Conservation (phyloP, 2,329 filamentous ascomycete species). For the Microcyclosporella mali region DNA sequence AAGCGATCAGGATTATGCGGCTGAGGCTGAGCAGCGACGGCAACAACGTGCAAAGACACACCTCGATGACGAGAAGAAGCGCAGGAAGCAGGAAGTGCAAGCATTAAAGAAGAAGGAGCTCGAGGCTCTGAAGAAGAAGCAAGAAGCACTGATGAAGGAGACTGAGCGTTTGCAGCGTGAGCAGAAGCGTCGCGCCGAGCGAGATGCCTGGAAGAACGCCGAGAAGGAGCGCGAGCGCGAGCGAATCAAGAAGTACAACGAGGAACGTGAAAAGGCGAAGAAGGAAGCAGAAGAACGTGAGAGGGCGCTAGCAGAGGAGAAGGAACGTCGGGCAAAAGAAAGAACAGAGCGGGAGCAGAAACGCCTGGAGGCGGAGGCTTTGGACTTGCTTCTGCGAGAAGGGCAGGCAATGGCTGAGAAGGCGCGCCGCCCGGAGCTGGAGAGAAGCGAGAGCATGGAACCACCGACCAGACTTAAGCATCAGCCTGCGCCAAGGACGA, state of each 20-base stretch:
- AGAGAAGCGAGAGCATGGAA: slow-evolving; percentile 37
- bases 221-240: slow-evolving; percentile 49
- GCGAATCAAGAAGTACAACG: slow-evolving; percentile 46
- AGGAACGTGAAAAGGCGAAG: slow-evolving; percentile 42
- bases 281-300: slow-evolving; percentile 48
- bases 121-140: slow-evolving; percentile 45
- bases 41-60: slow-evolving; percentile 57
- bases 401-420: slow-evolving; percentile 51
- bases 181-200: slow-evolving; percentile 44
- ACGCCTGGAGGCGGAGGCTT: slow-evolving; percentile 49
- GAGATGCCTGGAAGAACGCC: slow-evolving; percentile 40
- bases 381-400: slow-evolving; percentile 50
- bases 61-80: slow-evolving; percentile 54
- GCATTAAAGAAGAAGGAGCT: slow-evolving; percentile 52
- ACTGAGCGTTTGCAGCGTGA: slow-evolving; percentile 41
- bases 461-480: slow-evolving; percentile 33
- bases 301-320: slow-evolving; percentile 43
- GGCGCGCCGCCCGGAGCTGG: slow-evolving; percentile 46
- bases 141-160: slow-evolving; percentile 40
- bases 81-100: slow-evolving; percentile 54
- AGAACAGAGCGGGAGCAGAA: slow-evolving; percentile 44
- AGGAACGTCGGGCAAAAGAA: slow-evolving; percentile 36
- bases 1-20: slow-evolving; percentile 67
- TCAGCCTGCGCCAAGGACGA: slow-evolving; percentile 19
- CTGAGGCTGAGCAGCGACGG: slow-evolving; percentile 56